Evolutionary conservation across 2,329 filamentous ascomycete species (phyloP).

Genomic region (Lomentospora prolificans): DNA sequence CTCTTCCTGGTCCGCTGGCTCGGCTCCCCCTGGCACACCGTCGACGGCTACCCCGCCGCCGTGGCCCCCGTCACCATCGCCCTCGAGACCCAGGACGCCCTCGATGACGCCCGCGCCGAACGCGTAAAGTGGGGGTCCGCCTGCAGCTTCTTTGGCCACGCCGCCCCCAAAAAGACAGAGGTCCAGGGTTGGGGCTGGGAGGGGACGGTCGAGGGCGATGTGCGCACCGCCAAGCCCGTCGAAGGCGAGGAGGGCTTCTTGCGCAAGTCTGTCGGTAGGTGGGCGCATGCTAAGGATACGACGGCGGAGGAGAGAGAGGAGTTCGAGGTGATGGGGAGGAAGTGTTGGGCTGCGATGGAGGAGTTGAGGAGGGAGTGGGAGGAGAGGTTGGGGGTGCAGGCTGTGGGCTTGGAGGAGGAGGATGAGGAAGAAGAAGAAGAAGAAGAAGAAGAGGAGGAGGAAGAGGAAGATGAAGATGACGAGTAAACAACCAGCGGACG

Average conservation of each 20-base stretch:
- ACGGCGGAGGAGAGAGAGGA: slow-evolving; percentile 49
- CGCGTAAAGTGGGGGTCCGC: slow-evolving; percentile 75
- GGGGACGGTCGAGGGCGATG: slow-evolving; percentile 37
- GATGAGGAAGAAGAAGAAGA: neutral
- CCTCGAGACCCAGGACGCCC: slow-evolving; percentile 52
- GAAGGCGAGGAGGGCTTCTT: slow-evolving; percentile 32
- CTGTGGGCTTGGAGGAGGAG: neutral
- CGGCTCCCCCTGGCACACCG: slow-evolving; percentile 81
- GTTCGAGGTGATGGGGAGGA: slow-evolving; percentile 52
- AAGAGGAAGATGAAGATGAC: neutral
- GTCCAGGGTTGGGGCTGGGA: slow-evolving; percentile 78
- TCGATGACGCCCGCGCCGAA: slow-evolving; percentile 47
- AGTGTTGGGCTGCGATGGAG: slow-evolving; percentile 65
- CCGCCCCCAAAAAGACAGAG: slow-evolving; percentile 65
- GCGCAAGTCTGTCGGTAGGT: slow-evolving; percentile 46
- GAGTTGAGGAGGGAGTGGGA: slow-evolving; percentile 58
- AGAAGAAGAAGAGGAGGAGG: neutral
- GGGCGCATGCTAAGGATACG: slow-evolving; percentile 44
- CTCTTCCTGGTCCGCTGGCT: slow-evolving; percentile 66
- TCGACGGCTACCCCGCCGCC: slow-evolving; percentile 68
- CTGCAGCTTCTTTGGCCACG: slow-evolving; percentile 46
- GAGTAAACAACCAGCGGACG: neutral
- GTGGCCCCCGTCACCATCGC: slow-evolving; percentile 69
- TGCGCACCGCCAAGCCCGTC: neutral
- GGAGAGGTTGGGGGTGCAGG: slow-evolving; percentile 21